phyloP scores from a whole-genome alignment of 2,329 filamentous ascomycete species.

The Penicillium sp. region DNA sequence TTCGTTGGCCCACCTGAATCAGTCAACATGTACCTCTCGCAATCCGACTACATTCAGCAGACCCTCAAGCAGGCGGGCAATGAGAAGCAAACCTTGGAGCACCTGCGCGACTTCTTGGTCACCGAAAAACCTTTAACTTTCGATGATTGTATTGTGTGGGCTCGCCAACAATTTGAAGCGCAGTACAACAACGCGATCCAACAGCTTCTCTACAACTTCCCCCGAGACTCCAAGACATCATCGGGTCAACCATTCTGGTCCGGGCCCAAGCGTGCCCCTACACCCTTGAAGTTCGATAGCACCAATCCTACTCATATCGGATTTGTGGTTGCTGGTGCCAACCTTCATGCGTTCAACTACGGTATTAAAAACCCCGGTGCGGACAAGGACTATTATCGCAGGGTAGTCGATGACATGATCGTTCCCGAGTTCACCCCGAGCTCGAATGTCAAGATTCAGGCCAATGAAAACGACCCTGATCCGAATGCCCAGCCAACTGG shows the following conservation, averaged over 20 bases:
- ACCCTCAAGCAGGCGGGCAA: conserved; percentile 91
- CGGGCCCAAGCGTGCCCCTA: conserved; percentile 92
- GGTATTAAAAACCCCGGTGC: conserved; percentile 81
- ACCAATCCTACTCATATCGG: conserved; percentile 81
- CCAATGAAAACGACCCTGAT: conserved; percentile 90
- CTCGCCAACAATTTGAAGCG: conserved; percentile 87
- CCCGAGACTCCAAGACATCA: conserved; percentile 86
- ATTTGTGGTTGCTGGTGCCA: conserved; percentile 84
- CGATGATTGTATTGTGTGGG: conserved; percentile 97
- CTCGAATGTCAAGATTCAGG: conserved; percentile 91
- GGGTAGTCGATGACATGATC: conserved; percentile 86
- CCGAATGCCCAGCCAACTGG: conserved; percentile 66
- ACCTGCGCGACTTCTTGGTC: conserved; percentile 83
- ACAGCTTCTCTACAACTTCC: conserved; percentile 94
- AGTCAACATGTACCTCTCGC: conserved; percentile 88
- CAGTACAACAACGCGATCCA: conserved; percentile 97
- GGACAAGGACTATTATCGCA: conserved; percentile 69
- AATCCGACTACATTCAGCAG: conserved; percentile 83
- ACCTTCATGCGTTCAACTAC: conserved; percentile 97
- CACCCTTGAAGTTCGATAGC: conserved; percentile 82
- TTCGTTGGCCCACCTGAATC: conserved; percentile 93
- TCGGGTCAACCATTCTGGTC: conserved; percentile 95
- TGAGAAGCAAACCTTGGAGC: conserved; percentile 90
- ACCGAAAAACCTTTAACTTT: conserved; percentile 88
- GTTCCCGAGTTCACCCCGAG: conserved; percentile 92